phyloP scores from a whole-genome alignment of 2,329 filamentous ascomycete species.

The Monosporascus sp. region DNA sequence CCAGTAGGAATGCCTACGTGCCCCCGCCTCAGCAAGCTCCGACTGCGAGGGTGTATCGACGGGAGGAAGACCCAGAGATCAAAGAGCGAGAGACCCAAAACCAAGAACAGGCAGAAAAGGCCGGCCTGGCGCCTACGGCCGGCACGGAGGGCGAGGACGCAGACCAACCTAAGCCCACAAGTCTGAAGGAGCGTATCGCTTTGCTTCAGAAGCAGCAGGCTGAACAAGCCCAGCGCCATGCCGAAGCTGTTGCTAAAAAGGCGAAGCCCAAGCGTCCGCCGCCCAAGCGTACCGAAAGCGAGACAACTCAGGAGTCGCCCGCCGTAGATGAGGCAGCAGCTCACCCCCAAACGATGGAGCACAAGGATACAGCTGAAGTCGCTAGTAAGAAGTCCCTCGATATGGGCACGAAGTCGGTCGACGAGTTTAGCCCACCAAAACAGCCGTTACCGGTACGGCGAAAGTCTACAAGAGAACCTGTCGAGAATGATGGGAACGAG shows the following conservation, averaged over 20 bases:
- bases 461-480: constrained; percentile 45
- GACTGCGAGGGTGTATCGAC: constrained; percentile 70
- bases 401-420: constrained; percentile 45
- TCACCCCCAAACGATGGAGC: constrained; percentile 36
- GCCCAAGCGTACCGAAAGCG: constrained; percentile 58
- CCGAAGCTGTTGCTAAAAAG: constrained; percentile 73
- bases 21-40: constrained; percentile 68
- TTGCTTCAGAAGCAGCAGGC: constrained; percentile 89
- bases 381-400: constrained; percentile 48
- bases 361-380: constrained; percentile 43
- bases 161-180: constrained; percentile 85
- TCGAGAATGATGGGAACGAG: constrained; percentile 56
- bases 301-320: constrained; percentile 28
- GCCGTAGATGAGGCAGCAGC: constrained; percentile 31
- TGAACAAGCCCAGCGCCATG: constrained; percentile 80
- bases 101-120: constrained; percentile 61
- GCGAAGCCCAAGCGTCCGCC: constrained; percentile 78
- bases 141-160: constrained; percentile 52
- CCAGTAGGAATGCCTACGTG: constrained; percentile 86
- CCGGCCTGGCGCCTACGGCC: constrained; percentile 50
- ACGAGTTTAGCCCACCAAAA: constrained; percentile 38
- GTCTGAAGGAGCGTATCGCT: constrained; percentile 91
- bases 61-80: constrained; percentile 80
- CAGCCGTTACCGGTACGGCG: constrained; percentile 43
- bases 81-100: constrained; percentile 62